These are phyloP conservation scores for Podila epigama DNA, from an alignment of 192 early-diverging fungal genomes.

Conservation along the genomic window DNA sequence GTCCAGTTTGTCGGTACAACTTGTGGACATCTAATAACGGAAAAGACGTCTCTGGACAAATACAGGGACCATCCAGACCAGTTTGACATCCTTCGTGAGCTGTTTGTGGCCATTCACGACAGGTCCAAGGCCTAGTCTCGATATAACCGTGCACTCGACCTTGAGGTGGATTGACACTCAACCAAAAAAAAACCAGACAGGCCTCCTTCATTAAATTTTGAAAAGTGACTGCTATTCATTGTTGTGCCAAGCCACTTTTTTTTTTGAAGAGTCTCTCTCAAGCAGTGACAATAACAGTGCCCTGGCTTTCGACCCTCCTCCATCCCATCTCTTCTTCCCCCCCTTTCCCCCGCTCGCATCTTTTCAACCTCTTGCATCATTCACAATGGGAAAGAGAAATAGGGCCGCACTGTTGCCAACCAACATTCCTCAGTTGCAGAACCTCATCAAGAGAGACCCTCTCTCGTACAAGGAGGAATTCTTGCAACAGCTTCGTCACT, in stretches of 20 bases:
- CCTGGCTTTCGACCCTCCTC: conserved; percentile 7
- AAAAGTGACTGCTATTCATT: no score
- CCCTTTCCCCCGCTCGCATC: neutral
- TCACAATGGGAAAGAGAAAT: conserved; percentile 68
- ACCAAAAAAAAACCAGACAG: no score
- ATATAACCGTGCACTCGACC: no score
- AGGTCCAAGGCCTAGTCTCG: no score
- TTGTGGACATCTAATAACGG: neutral
- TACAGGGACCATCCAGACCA: neutral
- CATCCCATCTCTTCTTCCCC: conserved; percentile 6
- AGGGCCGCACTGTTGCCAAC: conserved; percentile 66
- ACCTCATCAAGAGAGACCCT: conserved; percentile 96
- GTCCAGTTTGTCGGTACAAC: neutral
- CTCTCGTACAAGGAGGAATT: conserved; percentile 95
- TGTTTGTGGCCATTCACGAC: no score
- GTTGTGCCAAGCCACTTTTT: no score
- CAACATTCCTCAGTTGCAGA: conserved; percentile 98
- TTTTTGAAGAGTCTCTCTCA: no score
- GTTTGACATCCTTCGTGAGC: neutral
- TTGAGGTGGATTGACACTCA: no score
- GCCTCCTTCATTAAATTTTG: no score
- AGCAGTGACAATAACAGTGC: no score
- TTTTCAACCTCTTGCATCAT: no score
- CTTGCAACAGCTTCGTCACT: conserved; percentile 91
- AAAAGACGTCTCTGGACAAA: neutral